A percentile compares a stretch with the other conserved stretches of the same genome.
phyloP scores from a whole-genome alignment of 2,329 filamentous ascomycete species.

The Epichloe brachyelytri region DNA sequence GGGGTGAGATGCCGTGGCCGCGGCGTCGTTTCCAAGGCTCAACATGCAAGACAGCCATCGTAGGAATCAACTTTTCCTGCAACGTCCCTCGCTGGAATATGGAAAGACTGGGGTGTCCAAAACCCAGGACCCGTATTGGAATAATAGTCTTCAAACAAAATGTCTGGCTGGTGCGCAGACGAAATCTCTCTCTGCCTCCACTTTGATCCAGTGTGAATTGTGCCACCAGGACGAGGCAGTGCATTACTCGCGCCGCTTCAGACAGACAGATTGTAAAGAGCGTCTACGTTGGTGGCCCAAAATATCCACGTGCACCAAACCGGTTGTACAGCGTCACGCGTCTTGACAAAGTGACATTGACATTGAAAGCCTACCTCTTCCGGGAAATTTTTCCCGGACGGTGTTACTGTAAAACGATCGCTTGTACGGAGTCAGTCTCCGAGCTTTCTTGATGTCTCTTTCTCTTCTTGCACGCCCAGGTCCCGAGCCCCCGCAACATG shows the following conservation, averaged over 20 bases:
- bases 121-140: neutral
- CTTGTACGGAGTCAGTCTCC: neutral
- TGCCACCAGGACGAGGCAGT: neutral
- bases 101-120: neutral
- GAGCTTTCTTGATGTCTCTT: neutral
- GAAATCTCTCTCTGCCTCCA: neutral
- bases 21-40: too few species aligned
- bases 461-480: neutral
- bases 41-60: too few species aligned
- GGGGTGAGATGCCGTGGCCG: too few species aligned
- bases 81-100: neutral
- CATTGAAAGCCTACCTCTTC: neutral
- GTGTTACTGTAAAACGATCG: neutral
- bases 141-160: neutral
- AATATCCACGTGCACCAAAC: neutral
- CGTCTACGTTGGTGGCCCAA: neutral
- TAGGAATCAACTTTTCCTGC: too few species aligned
- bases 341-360: neutral
- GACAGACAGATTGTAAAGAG: too few species aligned
- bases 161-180: slow-evolving; percentile 2
- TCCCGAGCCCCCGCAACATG: neutral
- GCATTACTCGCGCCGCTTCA: neutral
- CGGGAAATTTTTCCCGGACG: neutral
- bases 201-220: neutral
- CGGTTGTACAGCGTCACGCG: neutral